Evolutionary conservation across 78 protist species (phyloP).

Genomic region (Dictyostelium purpureum): DNA sequence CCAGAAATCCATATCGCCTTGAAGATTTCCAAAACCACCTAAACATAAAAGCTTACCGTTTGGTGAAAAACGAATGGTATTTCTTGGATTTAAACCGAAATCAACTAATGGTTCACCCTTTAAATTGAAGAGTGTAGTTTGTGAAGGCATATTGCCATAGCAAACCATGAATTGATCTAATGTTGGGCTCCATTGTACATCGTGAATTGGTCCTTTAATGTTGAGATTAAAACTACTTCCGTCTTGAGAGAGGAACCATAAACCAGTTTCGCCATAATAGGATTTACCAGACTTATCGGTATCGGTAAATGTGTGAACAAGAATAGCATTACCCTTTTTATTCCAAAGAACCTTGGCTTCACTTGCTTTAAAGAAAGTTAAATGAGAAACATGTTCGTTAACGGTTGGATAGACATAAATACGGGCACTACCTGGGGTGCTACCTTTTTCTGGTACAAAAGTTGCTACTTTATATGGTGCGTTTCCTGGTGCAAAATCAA

Average conservation of each 20-base stretch:
- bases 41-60: slow-evolving; percentile 52
- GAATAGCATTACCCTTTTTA: slow-evolving; percentile 24
- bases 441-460: slow-evolving; percentile 58
- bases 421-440: slow-evolving; percentile 25
- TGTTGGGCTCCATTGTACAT: slow-evolving; percentile 76
- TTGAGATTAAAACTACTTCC: slow-evolving; percentile 38
- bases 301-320: slow-evolving; percentile 66
- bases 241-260: slow-evolving; percentile 59
- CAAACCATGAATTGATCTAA: slow-evolving; percentile 47
- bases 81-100: slow-evolving; percentile 69
- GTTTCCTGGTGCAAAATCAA: slow-evolving; percentile 46
- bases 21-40: slow-evolving; percentile 82
- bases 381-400: slow-evolving; percentile 38
- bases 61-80: slow-evolving; percentile 80
- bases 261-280: slow-evolving; percentile 78
- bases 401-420: slow-evolving; percentile 48
- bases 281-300: slow-evolving; percentile 77
- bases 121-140: slow-evolving; percentile 61
- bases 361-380: slow-evolving; percentile 45
- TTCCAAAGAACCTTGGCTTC: slow-evolving; percentile 76
- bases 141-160: slow-evolving; percentile 71
- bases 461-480: slow-evolving; percentile 33
- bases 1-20: slow-evolving; percentile 85
- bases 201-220: slow-evolving; percentile 78
- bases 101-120: slow-evolving; percentile 75